Evolutionary conservation across 78 protist species (phyloP), one percentile per base, ranked within the genome.

Genomic region (Tieghemostelium lacteum): DNA sequence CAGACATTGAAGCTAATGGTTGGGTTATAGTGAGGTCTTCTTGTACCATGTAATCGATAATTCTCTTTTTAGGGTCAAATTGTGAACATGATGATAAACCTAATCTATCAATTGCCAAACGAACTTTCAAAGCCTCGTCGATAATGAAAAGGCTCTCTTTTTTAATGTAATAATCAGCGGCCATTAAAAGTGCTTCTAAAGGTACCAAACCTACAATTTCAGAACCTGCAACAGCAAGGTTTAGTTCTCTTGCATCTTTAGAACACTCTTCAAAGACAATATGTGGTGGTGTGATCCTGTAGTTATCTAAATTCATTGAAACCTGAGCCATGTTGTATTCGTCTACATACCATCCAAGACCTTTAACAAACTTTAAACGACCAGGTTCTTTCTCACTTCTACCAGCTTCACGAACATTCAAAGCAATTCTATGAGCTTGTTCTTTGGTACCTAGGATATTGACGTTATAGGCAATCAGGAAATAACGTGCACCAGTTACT

Each of bases 161-260:
- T 26, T 49, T 28, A n/a, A 71, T 73, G 20, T 89, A 89, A 22
- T 69, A 89, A 24, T 76, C 89, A 5, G 94, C 87, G 19, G 94
- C 94, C 87, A 70, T 77, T 20, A 88, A 71, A 7, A 88, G 29
- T 16, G 89, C 75, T 3, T 88, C 94, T 8, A 89, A 65, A 60
- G 94, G 94, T 1, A 89, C 85, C n/a, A 89, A n/a, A 34, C 94
- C 94, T 19, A 89, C 94, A n/a, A 89, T 73, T 52, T 89, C 94
- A 0, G 92, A 83, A 50, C 94, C 94, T 2, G 85, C 69, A 58
- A 83, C 89, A 33, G 86, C 94, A 22, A 89, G 61, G 14, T 85
- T 85, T 0, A 89, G 64, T 31, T 62, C 78, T 28, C 87, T 54
- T 1, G 94, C 94, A 45, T 89, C 94, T 66, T 89, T 75, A 36